phyloP scores from a whole-genome alignment of 2,329 filamentous ascomycete species.

The Thelonectria olida region DNA sequence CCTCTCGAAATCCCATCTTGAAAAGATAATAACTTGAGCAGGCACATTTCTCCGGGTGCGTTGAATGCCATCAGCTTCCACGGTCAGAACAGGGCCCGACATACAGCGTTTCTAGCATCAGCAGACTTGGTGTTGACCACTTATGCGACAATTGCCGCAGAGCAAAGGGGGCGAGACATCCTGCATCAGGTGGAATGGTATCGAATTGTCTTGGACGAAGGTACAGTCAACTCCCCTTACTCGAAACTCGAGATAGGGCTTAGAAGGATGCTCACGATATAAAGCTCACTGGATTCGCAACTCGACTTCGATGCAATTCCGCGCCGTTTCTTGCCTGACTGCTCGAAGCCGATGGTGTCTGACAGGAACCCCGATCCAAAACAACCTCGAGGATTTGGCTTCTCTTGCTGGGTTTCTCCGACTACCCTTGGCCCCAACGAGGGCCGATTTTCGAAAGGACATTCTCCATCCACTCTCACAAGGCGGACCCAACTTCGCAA shows the following conservation, averaged over 20 bases:
- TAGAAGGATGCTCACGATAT: no score
- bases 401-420: slow-evolving; percentile 27
- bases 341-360: slow-evolving; percentile 61
- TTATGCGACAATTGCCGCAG: slow-evolving; percentile 54
- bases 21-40: slow-evolving; percentile 20
- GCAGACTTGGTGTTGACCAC: slow-evolving; percentile 57
- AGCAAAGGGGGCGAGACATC: slow-evolving; percentile 36
- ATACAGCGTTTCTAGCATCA: slow-evolving; percentile 38
- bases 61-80: slow-evolving; percentile 49
- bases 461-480: background rate
- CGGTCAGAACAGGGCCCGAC: slow-evolving; percentile 42
- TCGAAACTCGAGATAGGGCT: no score
- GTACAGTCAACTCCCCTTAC: slow-evolving; percentile 34
- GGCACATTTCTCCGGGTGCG: slow-evolving; percentile 41
- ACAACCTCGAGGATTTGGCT: slow-evolving; percentile 58
- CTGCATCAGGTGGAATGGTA: slow-evolving; percentile 52
- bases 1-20: background rate
- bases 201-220: slow-evolving; percentile 56
- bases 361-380: slow-evolving; percentile 64
- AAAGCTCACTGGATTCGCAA: slow-evolving; percentile 60
- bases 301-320: slow-evolving; percentile 53
- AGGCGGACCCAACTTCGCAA: slow-evolving; percentile 7
- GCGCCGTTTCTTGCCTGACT: slow-evolving; percentile 50
- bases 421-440: slow-evolving; percentile 1
- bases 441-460: slow-evolving; percentile 1